Evolutionary conservation across 305 asterid genomes (phyloP), one percentile per base, ranked within the genome.

Genomic region (Andrographis paniculata): DNA sequence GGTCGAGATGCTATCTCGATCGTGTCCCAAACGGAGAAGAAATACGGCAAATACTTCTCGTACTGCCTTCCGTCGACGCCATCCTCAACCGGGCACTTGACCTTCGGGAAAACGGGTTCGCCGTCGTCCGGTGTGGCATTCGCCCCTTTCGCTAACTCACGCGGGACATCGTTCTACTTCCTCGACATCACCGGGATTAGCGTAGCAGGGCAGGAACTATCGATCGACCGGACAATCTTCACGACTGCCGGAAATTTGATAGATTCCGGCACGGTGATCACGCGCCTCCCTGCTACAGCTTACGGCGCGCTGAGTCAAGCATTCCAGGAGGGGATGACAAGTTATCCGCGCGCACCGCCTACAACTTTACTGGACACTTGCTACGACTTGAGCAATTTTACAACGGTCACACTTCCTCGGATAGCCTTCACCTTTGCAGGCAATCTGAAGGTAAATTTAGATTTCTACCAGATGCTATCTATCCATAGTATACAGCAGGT

Each of bases 261-360:
- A 21, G 97, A 88, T 68, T 88, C 97, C 0, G 95, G 97, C 16
- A 77, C 94, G 17, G 87, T 82, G 33, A 69, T 82, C 14, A 77
- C 93, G 3, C 77, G 95, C 1, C 73, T 85, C 12, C 86, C 91
- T 1, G 71, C 85, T 0, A 17, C 65, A 1, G 91, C 82, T 0
- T 85, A 89, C 68, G 9, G 39, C 14, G 65, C 69, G 0, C 6
- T 89, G 66, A 71, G 77, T 9, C 10, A 70, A 0, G 73, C 69
- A 1, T 85, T 85, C 60, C 61, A 56, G 56, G 42, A 72, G 51
- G 49, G 13, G 15, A 89, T 85, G 97, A 2, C 61, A 3, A 55
- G 42, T 59, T 85, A 82, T 47, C 72, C 80, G 28, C 21, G 56
- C n/a, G 89, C 91, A 8, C 77, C 79, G 1, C 71, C 76, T 0